Evolutionary conservation across 257 asterid genomes (phyloP), one percentile per base, ranked within the genome.

Genomic region (Linaria vulgaris): DNA sequence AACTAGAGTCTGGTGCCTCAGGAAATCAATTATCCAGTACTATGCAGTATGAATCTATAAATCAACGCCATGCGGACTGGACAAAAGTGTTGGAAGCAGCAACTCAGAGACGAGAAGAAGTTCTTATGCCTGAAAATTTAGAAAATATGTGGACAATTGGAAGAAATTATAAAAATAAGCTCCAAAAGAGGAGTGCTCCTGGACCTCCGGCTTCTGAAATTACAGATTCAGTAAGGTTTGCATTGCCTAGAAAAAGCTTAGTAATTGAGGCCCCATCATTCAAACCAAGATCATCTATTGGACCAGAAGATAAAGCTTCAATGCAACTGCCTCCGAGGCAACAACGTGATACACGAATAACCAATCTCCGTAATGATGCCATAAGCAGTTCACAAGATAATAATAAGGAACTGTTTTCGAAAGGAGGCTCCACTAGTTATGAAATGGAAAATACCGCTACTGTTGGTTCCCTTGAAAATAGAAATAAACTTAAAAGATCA

Each of bases 121-220:
- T 90, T 74, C 85, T 90, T 65, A 84, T 56, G 86, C 97, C 97
- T 50, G 96, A 90, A 79, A 90, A 90, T 79, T 96, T 90, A 66
- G 97, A 90, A 67, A 88, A 85, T 80, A 85, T 90, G 95, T 90
- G 97, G 97, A 64, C 95, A 24, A 88, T 80, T 22, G 97, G 97
- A 69, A 81, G 95, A 80, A 79, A 90, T 75, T 88, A 90, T 57
- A 88, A 82, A 72, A 85, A 80, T 77, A 81, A 77, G 59, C 74
- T 83, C 61, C 83, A 73, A 45, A 85, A 83, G 70, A 82, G 70
- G 46, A 56, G 77, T 64, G 67, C 78, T 65, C 62, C 72, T 15
- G 82, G 75, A 68, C 31, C 59, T 72, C 85, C 38, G 67, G 70
- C 72, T 58, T 75, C 79, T 63, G 78, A 57, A 52, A 59, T 19